A percentile compares a stretch with the other conserved stretches of the same genome.
Evolutionary conservation across 805 yeast species (phyloP).

Genomic region (Ogataea philodendri): DNA sequence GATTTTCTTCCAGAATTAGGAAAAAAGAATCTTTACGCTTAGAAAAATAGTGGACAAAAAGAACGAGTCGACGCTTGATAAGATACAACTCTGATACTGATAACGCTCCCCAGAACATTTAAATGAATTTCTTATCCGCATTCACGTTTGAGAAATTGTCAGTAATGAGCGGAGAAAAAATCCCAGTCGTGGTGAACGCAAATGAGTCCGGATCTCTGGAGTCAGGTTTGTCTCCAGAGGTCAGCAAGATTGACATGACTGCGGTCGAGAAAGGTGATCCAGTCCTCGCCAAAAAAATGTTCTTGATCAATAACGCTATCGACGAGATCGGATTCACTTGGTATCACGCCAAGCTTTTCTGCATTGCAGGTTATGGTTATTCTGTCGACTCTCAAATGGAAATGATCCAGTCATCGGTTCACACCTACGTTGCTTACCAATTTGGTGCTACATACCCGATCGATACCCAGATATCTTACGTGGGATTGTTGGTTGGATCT

Average conservation of each 20-base stretch:
- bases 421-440: constrained; percentile 38
- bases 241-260: constrained; percentile 20
- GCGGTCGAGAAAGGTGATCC: constrained; percentile 33
- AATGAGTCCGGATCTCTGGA: constrained; percentile 8
- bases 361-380: constrained; percentile 56
- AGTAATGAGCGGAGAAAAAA: constrained; percentile 2
- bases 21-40: too few relatives aligned
- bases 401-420: constrained; percentile 45
- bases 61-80: too few relatives aligned
- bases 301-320: constrained; percentile 49
- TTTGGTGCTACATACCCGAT: constrained; percentile 41
- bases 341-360: constrained; percentile 49
- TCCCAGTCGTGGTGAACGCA: not conserved
- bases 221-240: constrained; percentile 14
- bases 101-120: too few relatives aligned
- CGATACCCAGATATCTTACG: constrained; percentile 42
- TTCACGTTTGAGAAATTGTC: not conserved
- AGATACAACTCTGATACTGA: too few relatives aligned
- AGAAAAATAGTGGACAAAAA: too few relatives aligned
- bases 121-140: too few relatives aligned
- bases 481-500: constrained; percentile 50
- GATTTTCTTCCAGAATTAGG: too few relatives aligned
- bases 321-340: constrained; percentile 63
- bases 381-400: constrained; percentile 53
- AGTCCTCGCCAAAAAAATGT: constrained; percentile 40